Evolutionary conservation across 2,329 filamentous ascomycete genomes (phyloP).

Genomic region (Aureobasidium sp.): DNA sequence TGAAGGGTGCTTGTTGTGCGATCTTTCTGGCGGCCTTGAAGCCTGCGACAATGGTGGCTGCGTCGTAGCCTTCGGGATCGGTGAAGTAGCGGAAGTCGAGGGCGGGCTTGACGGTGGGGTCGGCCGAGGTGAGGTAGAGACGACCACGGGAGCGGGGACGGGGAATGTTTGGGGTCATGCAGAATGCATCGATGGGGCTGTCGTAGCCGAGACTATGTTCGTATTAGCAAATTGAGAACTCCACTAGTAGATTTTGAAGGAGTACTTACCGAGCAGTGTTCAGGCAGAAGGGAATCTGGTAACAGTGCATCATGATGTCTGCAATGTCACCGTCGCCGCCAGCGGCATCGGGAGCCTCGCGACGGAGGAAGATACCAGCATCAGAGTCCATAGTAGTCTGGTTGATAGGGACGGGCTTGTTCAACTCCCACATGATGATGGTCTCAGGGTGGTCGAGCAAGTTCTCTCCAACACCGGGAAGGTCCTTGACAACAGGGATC

Average conservation of each 20-base stretch:
- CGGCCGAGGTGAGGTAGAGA: constrained; percentile 68
- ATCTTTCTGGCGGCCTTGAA: constrained; percentile 67
- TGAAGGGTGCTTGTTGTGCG: constrained; percentile 64
- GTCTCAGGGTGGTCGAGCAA: constrained; percentile 58
- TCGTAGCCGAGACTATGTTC: constrained; percentile 58
- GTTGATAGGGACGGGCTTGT: constrained; percentile 66
- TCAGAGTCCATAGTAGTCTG: constrained; percentile 91
- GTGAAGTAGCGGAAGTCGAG: constrained; percentile 89
- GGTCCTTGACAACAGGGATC: constrained; percentile 51
- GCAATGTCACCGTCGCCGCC: constrained; percentile 66
- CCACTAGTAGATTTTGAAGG: too few species aligned
- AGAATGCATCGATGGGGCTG: constrained; percentile 68
- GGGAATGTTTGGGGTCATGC: constrained; percentile 89
- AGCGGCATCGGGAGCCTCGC: constrained; percentile 63
- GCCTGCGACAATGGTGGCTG: constrained; percentile 72
- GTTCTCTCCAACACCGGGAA: constrained; percentile 59
- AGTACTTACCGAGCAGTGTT: constrained; percentile 57
- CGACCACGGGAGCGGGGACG: constrained; percentile 71
- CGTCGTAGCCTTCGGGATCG: constrained; percentile 77
- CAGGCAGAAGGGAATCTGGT: constrained; percentile 86
- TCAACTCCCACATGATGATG: constrained; percentile 72
- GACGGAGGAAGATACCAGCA: constrained; percentile 79
- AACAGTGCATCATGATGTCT: constrained; percentile 95
- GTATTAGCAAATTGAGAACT: not conserved
- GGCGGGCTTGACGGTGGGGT: constrained; percentile 71